Base-by-base conservation (phyloP, 345 rosid species). In the Lepidium africanum region DNA sequence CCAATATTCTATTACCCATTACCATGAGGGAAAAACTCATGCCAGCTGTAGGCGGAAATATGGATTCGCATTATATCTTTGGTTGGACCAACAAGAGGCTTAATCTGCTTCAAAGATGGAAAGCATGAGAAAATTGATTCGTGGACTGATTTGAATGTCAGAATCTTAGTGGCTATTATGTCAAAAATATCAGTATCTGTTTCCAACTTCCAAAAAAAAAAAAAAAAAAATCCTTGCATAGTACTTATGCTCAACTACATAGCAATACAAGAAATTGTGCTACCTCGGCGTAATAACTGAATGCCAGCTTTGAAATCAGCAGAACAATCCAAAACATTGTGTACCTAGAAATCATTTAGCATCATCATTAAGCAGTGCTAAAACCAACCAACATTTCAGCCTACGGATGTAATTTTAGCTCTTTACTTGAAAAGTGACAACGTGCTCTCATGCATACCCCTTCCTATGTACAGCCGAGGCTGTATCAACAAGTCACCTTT, bases 1-100 rank as follows among this genome's bases (percentile, higher is more conserved):
- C 32, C 4, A 11, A 32, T 11, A 67, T 53, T 25, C 16, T 59
- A 54, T 6, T 10, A 33, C 35, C 17, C 75, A 56, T 78, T 81
- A 82, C 89, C 89, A 53, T 47, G 83, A 63, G 86, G 89, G 77
- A 84, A 84, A 81, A 84, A 82, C 75, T 84, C 86, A 42, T 82
- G 89, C 89, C 89, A 84, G 65, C 74, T 74, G 69, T 76, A 85
- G 64, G 10, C 62, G 15, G 57, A 72, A 67, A 77, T 65, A 46
- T 5, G 78, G 63, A 68, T 53, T 36, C 51, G 72, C 89, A 85
- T 82, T 21, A 82, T 59, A 61, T 69, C 85, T 81, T 81, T 82
- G 67, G 89, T 82, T 75, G 89, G 89, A 59, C 73, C 76, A 63
- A 85, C 83, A 53, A 85, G 86, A 36, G 89, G 86, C 73, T 77